Percentiles rank a stretch among this genome's conserved stretches.
Evolutionary conservation across 306 rosid genomes (phyloP).

Genomic region (Crataegus laevigata): DNA sequence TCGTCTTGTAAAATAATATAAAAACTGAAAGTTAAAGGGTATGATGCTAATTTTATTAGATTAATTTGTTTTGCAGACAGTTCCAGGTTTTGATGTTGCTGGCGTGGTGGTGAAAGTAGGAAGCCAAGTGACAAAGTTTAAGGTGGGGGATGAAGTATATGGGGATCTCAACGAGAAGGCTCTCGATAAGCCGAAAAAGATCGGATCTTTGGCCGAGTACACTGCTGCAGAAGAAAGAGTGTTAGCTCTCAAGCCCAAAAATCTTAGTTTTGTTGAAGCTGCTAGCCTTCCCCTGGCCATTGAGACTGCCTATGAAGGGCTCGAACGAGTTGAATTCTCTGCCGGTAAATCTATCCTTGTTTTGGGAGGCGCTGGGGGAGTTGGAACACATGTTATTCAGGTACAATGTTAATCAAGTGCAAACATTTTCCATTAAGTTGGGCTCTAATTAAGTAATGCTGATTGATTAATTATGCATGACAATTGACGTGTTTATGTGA

Average conservation of each 20-base stretch:
- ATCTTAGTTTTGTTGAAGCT: slow-evolving; percentile 65
- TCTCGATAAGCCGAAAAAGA: slow-evolving; percentile 19
- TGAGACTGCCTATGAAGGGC: slow-evolving; percentile 64
- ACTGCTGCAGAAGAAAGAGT: slow-evolving; percentile 41
- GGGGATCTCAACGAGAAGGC: slow-evolving; percentile 49
- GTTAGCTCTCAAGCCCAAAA: slow-evolving; percentile 54
- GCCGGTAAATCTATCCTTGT: slow-evolving; percentile 58
- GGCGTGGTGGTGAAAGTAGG: slow-evolving; percentile 68
- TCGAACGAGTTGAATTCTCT: slow-evolving; percentile 36
- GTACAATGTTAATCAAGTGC: slow-evolving; percentile 10
- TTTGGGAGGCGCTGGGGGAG: slow-evolving; percentile 77
- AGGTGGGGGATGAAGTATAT: slow-evolving; percentile 64
- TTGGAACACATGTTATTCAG: slow-evolving; percentile 55
- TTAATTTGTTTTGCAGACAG: too few species aligned
- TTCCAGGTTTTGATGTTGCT: slow-evolving; percentile 61
- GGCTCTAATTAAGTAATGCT: not conserved
- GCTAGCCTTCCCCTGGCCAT: slow-evolving; percentile 68
- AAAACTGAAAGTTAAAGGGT: too few species aligned
- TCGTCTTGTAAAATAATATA: not conserved
- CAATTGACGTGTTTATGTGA: not conserved
- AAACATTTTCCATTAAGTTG: not conserved
- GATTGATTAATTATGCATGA: not conserved
- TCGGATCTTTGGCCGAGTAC: slow-evolving; percentile 67
- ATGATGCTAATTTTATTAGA: too few species aligned
- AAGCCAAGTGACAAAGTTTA: slow-evolving; percentile 46